These are phyloP conservation scores for Mycena amicta DNA, from an alignment of 768 basidiomycete genomes.

Conservation along the genomic window DNA sequence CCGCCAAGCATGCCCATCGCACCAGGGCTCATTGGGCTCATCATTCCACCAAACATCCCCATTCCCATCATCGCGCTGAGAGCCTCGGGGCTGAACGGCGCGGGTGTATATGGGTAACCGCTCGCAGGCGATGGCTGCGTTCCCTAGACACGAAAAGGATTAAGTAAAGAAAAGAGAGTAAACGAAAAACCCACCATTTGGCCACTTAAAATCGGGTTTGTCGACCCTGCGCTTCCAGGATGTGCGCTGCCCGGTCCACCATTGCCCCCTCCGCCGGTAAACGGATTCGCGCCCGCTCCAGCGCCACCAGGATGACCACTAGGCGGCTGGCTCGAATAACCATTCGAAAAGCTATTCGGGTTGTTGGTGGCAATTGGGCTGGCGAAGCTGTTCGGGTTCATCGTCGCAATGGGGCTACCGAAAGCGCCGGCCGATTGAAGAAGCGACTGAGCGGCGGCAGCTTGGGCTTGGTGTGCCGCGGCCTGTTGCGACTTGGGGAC, in stretches of 20 bases:
- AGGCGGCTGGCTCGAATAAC: constrained; percentile 8
- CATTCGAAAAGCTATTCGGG: constrained; percentile 8
- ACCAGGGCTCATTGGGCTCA: constrained; percentile 26
- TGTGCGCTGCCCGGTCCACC: constrained; percentile 6
- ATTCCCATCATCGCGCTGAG: constrained; percentile 47
- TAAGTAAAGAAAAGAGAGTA: background rate
- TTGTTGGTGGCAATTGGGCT: constrained; percentile 35
- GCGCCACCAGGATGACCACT: constrained; percentile 14
- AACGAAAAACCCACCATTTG: background rate
- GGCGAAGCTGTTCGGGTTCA: constrained; percentile 32
- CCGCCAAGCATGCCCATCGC: constrained; percentile 25
- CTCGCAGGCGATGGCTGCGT: background rate
- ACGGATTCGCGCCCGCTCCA: constrained; percentile 7
- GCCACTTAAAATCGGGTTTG: constrained; percentile 1
- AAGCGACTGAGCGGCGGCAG: constrained; percentile 63
- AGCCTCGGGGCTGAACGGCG: constrained; percentile 55
- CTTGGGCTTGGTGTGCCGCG: constrained; percentile 83
- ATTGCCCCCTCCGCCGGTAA: background rate
- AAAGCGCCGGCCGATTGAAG: constrained; percentile 37
- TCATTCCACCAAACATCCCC: constrained; percentile 33
- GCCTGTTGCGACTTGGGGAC: constrained; percentile 95
- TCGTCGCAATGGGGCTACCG: constrained; percentile 23
- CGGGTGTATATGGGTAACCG: constrained; percentile 18
- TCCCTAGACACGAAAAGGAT: too few species aligned
- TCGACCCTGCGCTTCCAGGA: constrained; percentile 1